Evolutionary conservation across 495 filamentous ascomycete genomes (phyloP), one percentile per base, ranked within the genome.

Genomic region (Friedmanniomyces endolithicus): DNA sequence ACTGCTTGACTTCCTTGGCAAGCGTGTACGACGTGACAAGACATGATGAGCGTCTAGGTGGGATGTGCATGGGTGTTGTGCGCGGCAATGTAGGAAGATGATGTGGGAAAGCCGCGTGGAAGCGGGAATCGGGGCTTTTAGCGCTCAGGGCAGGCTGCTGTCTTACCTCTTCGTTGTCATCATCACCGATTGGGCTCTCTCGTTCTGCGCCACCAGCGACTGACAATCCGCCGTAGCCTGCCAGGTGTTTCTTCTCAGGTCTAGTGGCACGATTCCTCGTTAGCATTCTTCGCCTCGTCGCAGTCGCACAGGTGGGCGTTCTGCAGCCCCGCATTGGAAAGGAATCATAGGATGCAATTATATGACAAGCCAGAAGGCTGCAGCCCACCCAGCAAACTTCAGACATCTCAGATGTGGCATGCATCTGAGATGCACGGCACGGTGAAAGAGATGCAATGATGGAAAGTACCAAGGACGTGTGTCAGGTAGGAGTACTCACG

Each of bases 401-500:
- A 23, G 17, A 19, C 24, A 31, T 23, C 31, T 12, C 27, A 19
- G 2, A 22, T 22, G 33, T 22, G 6, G 31, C 17, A 22, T 33
- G 11, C 19, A 17, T 6, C n/a, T 6, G 14, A 4, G n/a, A 19
- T 35, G 29, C 2, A 50, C 33, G 24, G 20, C 9, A 43, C 24
- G 6, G 2, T 17, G 24, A 39, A 17, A n/a, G 4, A 17, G 37
- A 9, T 48, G 22, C 50, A 12, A 33, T 14, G n/a, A n/a, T n/a
- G n/a, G n/a, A n/a, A n/a, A n/a, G n/a, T n/a, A n/a, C n/a, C n/a
- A n/a, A n/a, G n/a, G n/a, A n/a, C n/a, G n/a, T n/a, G 37, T 2
- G 44, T 14, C 11, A 48, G 49, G 34, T 34, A 51, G 41, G 24
- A 37, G 55, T 44, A 82, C 82, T 79, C 72, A 86, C 82, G 82